Base-by-base conservation (phyloP, 495 filamentous ascomycete genomes). In the Aspergillus heteromorphus region DNA sequence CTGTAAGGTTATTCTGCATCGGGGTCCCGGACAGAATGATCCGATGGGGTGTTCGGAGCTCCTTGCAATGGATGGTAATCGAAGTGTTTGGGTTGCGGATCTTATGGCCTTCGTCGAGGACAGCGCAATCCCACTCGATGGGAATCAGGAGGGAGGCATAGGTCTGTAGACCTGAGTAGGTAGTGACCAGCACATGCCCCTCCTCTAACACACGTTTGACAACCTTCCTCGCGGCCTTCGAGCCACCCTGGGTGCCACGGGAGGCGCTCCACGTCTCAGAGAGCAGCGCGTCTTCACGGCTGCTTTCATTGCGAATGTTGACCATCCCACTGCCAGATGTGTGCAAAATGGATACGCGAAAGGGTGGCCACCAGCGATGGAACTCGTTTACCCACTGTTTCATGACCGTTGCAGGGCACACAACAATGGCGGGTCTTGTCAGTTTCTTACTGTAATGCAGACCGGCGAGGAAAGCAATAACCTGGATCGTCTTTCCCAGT, bases 331-430 rank as follows among this genome's bases (percentile, higher is more conserved):
- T 96, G 8, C 93, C 93, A 17, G 92, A 96, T 0, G 88, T 87
- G 71, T 98, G 93, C 36, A 98, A 72, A 56, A 97, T 97, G 0
- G 91, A 95, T 0, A 97, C 93, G 18, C 93, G 84, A 23, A 98
- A 78, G 17, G 93, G 85, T 14, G 93, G 93, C 93, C 93, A 97
- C 93, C 93, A 98, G 20, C 85, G 82, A 68, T 97, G 93, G 60
- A 98, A 97, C 63, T 98, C 93, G 55, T 95, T 93, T 9, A 96
- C 93, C 93, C 93, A 98, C 64, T 97, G 92, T 54, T 87, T 88
- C 73, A 98, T 83, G 11, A 97, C 87, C 1, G 93, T 97, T 18
- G 92, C 93, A 1, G 93, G 93, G 51, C 89, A 89, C 10, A 97
- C 90, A 23, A 98, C 80, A 55, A 98, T 85, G 30, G 90, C 80